Percentiles rank a stretch among this genome's conserved stretches.
Conservation (phyloP, 495 filamentous ascomycete species). For the Bathelium albidoporum region DNA sequence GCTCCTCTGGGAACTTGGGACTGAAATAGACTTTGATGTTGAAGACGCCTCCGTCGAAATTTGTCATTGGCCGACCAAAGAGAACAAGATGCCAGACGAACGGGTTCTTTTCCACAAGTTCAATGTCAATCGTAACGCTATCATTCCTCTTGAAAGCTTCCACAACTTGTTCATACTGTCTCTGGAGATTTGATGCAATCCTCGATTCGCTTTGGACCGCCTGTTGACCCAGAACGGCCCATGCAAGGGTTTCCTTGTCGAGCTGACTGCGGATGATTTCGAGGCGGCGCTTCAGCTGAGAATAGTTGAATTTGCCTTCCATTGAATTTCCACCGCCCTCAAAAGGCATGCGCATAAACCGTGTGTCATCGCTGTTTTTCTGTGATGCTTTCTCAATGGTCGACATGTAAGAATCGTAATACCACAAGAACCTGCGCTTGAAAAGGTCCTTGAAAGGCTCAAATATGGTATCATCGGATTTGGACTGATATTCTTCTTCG, state of each 20-base stretch:
- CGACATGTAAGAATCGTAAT: constrained; percentile 74
- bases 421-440: constrained; percentile 93
- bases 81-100: constrained; percentile 62
- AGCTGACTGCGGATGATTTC: constrained; percentile 53
- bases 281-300: constrained; percentile 58
- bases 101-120: constrained; percentile 62
- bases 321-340: constrained; percentile 70
- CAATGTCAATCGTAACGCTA: constrained; percentile 58
- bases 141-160: constrained; percentile 60
- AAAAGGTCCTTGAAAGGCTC: constrained; percentile 81
- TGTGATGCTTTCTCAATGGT: constrained; percentile 54
- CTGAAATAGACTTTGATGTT: constrained; percentile 70
- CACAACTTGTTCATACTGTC: constrained; percentile 75
- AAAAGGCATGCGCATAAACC: constrained; percentile 75
- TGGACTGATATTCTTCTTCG: constrained; percentile 42
- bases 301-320: constrained; percentile 80
- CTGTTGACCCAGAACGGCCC: constrained; percentile 57
- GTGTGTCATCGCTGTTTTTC: constrained; percentile 46
- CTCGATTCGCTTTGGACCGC: constrained; percentile 56
- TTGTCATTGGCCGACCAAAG: constrained; percentile 87
- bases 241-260: constrained; percentile 59
- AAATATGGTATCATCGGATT: constrained; percentile 45
- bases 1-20: constrained; percentile 82
- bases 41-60: constrained; percentile 86
- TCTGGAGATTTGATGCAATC: constrained; percentile 68